Base-by-base conservation (phyloP, 177 flowering plant genomes). In the Vitis hybrid region DNA sequence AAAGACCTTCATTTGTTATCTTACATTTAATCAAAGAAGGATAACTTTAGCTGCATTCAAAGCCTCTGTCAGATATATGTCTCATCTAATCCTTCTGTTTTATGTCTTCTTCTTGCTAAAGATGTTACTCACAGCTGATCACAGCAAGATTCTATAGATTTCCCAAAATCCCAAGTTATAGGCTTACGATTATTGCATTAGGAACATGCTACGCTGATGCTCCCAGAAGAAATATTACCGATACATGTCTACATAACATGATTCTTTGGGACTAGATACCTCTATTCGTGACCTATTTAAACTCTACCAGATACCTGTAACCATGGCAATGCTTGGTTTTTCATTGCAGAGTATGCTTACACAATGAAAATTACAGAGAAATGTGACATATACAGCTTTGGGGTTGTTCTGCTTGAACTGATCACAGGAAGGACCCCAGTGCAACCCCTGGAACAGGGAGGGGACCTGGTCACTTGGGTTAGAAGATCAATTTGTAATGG, bases 351-450 rank as follows among this genome's bases (percentile, higher is more conserved):
- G 64, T 85, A 87, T 71, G 90, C 90, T 7, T 87, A 85, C 84
- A 87, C 88, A 5, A 78, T 87, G 87, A 87, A 85, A 67, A 82
- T 87, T 71, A 85, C 88, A 7, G 88, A 87, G 66, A 87, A 87
- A 65, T 83, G 87, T 62, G 90, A 86, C 69, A 77, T 86, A 69
- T 86, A 86, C 63, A 86, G 90, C 57, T 86, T 79, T 49, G 90
- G 88, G 19, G 90, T 87, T 9, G 90, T 85, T 71, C 65, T 86
- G 26, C 68, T 86, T 53, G 90, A 86, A 73, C 70, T 85, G 13
- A 18, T 87, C 6, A 87, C 88, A 3, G 90, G 90, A 9, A 78
- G 64, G 66, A 72, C 85, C 8, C 90, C 90, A 5, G 87, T 86
- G 60, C 90, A 84, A 59, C 90, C 90, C 3, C 63, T 87, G 3